Evolutionary conservation across 768 basidiomycete genomes (phyloP).

Genomic region (Lactifluus subvellereus): DNA sequence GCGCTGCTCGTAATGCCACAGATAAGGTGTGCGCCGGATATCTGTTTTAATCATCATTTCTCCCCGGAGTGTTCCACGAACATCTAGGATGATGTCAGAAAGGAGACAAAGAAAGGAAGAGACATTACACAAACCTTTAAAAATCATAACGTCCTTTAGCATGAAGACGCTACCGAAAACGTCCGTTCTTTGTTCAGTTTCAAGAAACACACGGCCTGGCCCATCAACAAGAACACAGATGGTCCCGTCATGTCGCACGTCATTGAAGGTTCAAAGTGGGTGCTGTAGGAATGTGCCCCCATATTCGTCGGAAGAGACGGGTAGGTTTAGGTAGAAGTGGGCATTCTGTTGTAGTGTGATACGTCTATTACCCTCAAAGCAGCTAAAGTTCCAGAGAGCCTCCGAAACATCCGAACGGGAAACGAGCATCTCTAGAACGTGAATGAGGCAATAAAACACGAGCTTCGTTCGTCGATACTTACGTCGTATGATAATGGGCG

Average conservation of each 20-base stretch:
- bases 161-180: background rate
- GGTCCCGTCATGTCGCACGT: background rate
- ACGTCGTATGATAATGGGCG: background rate
- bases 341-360: slow-evolving; percentile 9
- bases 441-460: background rate
- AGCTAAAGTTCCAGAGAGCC: background rate
- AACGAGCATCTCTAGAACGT: background rate
- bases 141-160: background rate
- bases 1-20: background rate
- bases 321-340: background rate
- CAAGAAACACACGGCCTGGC: slow-evolving; percentile 4
- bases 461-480: background rate
- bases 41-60: background rate
- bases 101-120: background rate
- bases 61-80: background rate
- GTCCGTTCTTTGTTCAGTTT: background rate
- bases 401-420: background rate
- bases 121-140: background rate
- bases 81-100: background rate
- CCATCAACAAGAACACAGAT: background rate
- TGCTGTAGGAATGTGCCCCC: background rate
- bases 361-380: background rate
- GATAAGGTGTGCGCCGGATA: background rate
- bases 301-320: background rate
- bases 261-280: background rate